phyloP scores from a whole-genome alignment of 2,329 filamentous ascomycete genomes.

The Botryotinia convoluta region DNA sequence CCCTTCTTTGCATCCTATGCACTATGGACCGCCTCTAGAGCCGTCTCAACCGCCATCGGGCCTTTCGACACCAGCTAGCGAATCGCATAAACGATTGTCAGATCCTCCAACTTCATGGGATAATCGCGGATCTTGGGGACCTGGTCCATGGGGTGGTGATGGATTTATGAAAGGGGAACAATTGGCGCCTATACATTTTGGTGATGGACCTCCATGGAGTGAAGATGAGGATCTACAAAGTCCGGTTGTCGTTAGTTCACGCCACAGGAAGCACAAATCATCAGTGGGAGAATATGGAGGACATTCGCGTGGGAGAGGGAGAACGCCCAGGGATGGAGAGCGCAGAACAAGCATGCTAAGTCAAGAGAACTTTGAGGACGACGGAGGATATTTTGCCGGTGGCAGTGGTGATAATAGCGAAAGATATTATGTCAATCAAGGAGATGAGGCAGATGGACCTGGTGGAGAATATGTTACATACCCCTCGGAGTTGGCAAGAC shows the following conservation, averaged over 20 bases:
- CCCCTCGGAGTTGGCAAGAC: slow-evolving; percentile 60
- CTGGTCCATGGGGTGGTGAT: slow-evolving; percentile 38
- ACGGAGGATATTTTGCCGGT: slow-evolving; percentile 65
- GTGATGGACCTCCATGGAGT: slow-evolving; percentile 87
- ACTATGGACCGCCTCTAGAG: slow-evolving; percentile 88
- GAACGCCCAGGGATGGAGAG: slow-evolving; percentile 45
- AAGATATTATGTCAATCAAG: slow-evolving; percentile 70
- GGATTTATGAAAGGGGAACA: slow-evolving; percentile 63
- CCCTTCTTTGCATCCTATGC: slow-evolving; percentile 74
- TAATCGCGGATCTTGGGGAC: slow-evolving; percentile 58
- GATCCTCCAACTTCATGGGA: slow-evolving; percentile 80
- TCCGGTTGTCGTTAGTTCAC: slow-evolving; percentile 77
- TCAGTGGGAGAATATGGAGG: slow-evolving; percentile 49
- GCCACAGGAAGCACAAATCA: slow-evolving; percentile 84
- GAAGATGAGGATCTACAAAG: slow-evolving; percentile 95
- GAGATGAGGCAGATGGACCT: slow-evolving; percentile 68
- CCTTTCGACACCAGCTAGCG: slow-evolving; percentile 80
- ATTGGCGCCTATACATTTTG: slow-evolving; percentile 78
- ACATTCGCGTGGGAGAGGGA: slow-evolving; percentile 44
- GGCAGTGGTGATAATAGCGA: slow-evolving; percentile 69
- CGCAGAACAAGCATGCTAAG: slow-evolving; percentile 46
- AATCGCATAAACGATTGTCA: slow-evolving; percentile 71
- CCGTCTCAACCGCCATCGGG: slow-evolving; percentile 68
- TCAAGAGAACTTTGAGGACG: slow-evolving; percentile 53
- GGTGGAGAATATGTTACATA: slow-evolving; percentile 82